Evolutionary conservation across 2,329 filamentous ascomycete species (phyloP), one percentile per base, ranked within the genome.

Genomic region (Botryotinia globosa): DNA sequence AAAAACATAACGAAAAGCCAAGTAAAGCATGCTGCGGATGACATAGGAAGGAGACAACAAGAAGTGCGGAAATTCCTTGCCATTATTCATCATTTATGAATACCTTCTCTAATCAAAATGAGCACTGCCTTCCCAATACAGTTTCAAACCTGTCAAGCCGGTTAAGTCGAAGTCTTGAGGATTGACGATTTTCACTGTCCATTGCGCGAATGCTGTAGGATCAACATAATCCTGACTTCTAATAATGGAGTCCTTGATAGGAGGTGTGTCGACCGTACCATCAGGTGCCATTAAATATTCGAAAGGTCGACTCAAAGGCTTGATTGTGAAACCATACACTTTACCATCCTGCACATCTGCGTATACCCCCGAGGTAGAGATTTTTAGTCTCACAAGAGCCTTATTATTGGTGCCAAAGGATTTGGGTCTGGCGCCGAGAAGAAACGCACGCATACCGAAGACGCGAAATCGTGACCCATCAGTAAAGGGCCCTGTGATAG

Each of bases 51-150:
- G 39, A 39, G 39, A 39, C 39, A 39, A 39, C 39, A 39, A 39
- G 39, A 39, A 39, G 39, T 39, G 39, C 9, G 39, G 39, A 39
- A 39, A 39, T 39, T 39, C 39, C 39, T 39, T 39, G 39, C 39
- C 39, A 39, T 12, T 39, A 39, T 39, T 39, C 39, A 39, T 39
- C 39, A 39, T 32, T 39, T 39, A 39, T 39, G 39, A 39, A 39
- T 39, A 39, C 12, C 39, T 39, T 39, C 25, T 25, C 48, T 48
- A 48, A 62, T 62, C 20, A 62, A 62, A 62, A 34, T 16, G 58
- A n/a, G 58, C 58, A 25, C 14, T 61, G 20, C 58, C 58, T 29
- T 61, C 58, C 58, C 58, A 61, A 61, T 61, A 61, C 58, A 61
- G 22, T 18, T 25, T 61, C 58, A 61, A 61, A 9, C 58, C 58